Base-by-base conservation (phyloP, 1,284 basidiomycete species). In the Inonotus hispidus region DNA sequence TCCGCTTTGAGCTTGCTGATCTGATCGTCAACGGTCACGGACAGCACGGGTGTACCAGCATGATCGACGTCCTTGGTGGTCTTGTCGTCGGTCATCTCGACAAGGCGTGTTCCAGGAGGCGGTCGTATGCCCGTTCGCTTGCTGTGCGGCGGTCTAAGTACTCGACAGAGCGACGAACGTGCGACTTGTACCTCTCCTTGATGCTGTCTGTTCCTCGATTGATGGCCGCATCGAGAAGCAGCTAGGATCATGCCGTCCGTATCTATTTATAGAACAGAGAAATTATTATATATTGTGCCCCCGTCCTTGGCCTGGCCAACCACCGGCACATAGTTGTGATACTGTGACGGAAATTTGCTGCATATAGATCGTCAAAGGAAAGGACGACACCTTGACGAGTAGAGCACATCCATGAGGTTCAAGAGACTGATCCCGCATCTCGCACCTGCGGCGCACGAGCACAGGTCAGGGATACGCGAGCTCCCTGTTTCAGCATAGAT, bases 1-100 rank as follows among this genome's bases (percentile, higher is more conserved):
- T 61, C 60, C 13, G 23, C 35, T 27, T 63, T 60, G 39, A 56
- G 50, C 21, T 45, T 46, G 41, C 21, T 55, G 38, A 59, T 39
- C 21, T 49, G n/a, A 29, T 57, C 49, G 6, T 49, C 60, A 3
- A 37, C 56, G 1, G 56, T 21, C 23, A 57, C 47, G 39, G 16
- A 16, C 16, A 5, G 11, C 16, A 54, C 53, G 32, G 29, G 50
- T 13, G 16, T 29, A 43, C n/a, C n/a, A n/a, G 41, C 19, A 7
- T n/a, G 41, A n/a, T 45, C 27, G 39, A 39, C 54, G n/a, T 56
- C 25, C 53, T 56, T 50, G 23, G 32, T 49, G 7, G 32, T 47
- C 47, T 38, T 57, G 59, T 60, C 59, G 21, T 50, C 46, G 47
- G 21, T 35, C 46, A 50, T 41, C 21, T 47, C 46, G 37, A 19